phyloP scores from a whole-genome alignment of 169 alveolate genomes.

The Cryptosporidium canis region DNA sequence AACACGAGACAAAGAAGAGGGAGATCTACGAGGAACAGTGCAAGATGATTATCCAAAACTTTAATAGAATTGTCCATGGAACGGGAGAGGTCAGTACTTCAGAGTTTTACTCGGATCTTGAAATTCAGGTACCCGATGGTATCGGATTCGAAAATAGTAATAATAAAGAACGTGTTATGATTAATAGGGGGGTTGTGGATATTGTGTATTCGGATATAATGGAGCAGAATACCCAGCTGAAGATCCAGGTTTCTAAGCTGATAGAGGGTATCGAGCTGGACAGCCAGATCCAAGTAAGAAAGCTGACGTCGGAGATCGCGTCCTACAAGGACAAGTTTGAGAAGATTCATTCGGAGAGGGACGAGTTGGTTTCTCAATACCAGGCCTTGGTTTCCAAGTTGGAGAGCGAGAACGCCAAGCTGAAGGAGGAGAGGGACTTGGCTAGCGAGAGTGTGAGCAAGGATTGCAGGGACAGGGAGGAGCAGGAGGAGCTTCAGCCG shows the following conservation, averaged over 20 bases:
- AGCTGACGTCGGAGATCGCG: constrained; percentile 29
- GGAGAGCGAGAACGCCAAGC: constrained; percentile 9
- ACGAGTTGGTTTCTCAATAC: constrained; percentile 60
- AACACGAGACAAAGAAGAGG: constrained; percentile 58
- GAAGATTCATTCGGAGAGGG: constrained; percentile 34
- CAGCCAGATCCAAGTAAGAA: constrained; percentile 53
- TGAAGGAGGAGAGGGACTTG: not conserved
- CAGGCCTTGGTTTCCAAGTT: constrained; percentile 12
- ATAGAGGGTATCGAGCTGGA: constrained; percentile 63
- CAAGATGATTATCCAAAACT: constrained; percentile 13
- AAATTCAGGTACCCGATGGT: not conserved
- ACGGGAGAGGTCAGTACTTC: not conserved
- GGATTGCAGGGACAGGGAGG: not conserved
- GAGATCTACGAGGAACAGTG: constrained; percentile 61
- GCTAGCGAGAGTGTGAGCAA: not conserved
- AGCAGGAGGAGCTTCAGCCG: not conserved
- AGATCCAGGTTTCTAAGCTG: constrained; percentile 53
- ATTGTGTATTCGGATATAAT: constrained; percentile 6
- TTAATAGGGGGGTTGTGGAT: not conserved
- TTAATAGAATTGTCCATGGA: not conserved
- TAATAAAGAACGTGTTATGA: not conserved
- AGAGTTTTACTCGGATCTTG: not conserved
- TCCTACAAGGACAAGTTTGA: constrained; percentile 29
- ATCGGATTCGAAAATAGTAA: not conserved
- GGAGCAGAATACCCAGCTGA: constrained; percentile 62